phyloP scores from a whole-genome alignment of 1,284 basidiomycete species.

The Cerioporus squamosus region DNA sequence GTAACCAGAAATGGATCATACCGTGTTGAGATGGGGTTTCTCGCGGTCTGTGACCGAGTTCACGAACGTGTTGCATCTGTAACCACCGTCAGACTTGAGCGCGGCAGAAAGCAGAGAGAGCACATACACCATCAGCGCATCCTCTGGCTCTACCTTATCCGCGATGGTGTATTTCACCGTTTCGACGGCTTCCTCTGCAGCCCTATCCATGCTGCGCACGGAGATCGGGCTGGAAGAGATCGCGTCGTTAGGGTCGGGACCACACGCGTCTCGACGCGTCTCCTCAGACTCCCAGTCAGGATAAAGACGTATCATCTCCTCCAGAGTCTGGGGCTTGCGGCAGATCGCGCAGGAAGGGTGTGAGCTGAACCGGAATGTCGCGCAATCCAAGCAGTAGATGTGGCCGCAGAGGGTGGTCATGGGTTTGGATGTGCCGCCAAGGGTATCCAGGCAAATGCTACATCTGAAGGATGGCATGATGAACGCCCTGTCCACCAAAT shows the following conservation, averaged over 20 bases:
- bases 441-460: slow-evolving; percentile 32
- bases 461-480: slow-evolving; percentile 25
- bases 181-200: slow-evolving; percentile 12
- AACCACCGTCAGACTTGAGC: background rate
- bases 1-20: background rate
- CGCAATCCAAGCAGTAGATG: slow-evolving; percentile 35
- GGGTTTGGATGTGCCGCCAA: slow-evolving; percentile 14
- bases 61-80: slow-evolving; percentile 24
- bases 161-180: slow-evolving; percentile 15
- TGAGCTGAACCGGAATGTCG: slow-evolving; percentile 30
- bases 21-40: slow-evolving; percentile 16
- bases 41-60: slow-evolving; percentile 23
- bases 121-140: slow-evolving; percentile 16
- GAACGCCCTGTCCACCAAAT: background rate
- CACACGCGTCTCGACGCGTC: background rate
- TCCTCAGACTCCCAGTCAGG: slow-evolving; percentile 15
- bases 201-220: slow-evolving; percentile 14
- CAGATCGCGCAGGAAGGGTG: slow-evolving; percentile 30
- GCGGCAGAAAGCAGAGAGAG: too few species aligned
- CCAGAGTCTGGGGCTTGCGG: slow-evolving; percentile 24
- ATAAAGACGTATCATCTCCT: slow-evolving; percentile 29
- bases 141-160: slow-evolving; percentile 7
- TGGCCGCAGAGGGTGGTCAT: slow-evolving; percentile 34
- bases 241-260: background rate
- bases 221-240: slow-evolving; percentile 14